These are phyloP conservation scores for Rubus idaeus DNA, from an alignment of 306 rosid species.

Conservation along the genomic window DNA sequence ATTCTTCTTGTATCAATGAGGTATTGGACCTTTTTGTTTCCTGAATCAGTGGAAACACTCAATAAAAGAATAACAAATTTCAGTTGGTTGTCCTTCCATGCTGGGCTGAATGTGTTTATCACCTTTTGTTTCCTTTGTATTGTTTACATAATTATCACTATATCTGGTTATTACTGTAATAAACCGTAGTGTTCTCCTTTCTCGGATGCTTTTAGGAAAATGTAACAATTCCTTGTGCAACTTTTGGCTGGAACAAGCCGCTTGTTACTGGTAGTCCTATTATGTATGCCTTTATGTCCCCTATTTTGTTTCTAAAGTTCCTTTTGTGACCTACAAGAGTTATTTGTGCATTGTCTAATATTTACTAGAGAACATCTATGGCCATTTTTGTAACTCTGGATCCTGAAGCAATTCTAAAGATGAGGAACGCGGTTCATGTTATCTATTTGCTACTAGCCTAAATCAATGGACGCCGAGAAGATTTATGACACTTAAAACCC, in stretches of 20 bases:
- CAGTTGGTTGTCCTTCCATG: constrained; percentile 25
- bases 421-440: not conserved
- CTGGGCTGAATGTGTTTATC: constrained; percentile 15
- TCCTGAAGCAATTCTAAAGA: not conserved
- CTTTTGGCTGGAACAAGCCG: not conserved
- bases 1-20: constrained; percentile 35
- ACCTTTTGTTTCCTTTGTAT: constrained; percentile 10
- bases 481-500: not conserved
- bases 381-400: not conserved
- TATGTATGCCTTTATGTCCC: not conserved
- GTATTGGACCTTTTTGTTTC: constrained; percentile 40
- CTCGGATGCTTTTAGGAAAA: not conserved
- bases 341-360: not conserved
- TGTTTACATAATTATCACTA: not conserved
- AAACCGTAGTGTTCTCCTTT: not conserved
- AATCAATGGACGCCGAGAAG: not conserved
- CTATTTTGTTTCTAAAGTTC: not conserved
- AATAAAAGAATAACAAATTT: constrained; percentile 38
- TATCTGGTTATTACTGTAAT: not conserved
- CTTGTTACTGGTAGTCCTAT: too few species aligned
- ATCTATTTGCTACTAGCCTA: not conserved
- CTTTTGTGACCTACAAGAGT: not conserved
- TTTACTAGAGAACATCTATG: constrained; percentile 5
- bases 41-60: constrained; percentile 43
- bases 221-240: not conserved